Evolutionary conservation across 768 basidiomycete species (phyloP).

Genomic region (Boletus tomentosulus): DNA sequence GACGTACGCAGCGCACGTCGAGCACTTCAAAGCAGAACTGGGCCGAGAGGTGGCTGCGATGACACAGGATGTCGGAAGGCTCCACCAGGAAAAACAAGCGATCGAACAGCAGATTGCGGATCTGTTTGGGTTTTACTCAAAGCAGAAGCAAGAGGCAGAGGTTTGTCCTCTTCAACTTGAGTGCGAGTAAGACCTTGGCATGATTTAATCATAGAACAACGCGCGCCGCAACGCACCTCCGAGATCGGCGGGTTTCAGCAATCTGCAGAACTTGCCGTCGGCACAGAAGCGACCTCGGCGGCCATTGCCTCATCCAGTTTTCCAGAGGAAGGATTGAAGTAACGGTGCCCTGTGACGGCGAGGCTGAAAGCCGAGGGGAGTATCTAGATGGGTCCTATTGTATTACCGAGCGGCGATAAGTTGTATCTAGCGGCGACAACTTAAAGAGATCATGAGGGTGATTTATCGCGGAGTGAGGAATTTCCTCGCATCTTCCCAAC

Average conservation of each 20-base stretch:
- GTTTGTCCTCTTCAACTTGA: conserved; percentile 11
- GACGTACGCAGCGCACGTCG: conserved; percentile 62
- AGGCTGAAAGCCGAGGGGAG: background rate
- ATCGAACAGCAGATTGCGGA: conserved; percentile 72
- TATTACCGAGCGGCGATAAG: conserved; percentile 10
- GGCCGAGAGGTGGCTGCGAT: conserved; percentile 68
- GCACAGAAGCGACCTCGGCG: conserved; percentile 21
- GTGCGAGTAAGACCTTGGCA: background rate
- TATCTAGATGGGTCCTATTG: background rate
- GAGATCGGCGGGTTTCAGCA: conserved; percentile 19
- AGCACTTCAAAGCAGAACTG: conserved; percentile 82
- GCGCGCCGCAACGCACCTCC: conserved; percentile 22
- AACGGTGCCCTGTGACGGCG: background rate
- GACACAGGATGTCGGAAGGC: conserved; percentile 66
- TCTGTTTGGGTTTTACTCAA: conserved; percentile 67
- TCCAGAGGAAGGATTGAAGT: conserved; percentile 18
- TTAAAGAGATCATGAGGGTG: conserved; percentile 4
- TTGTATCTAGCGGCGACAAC: conserved; percentile 2
- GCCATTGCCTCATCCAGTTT: conserved; percentile 30
- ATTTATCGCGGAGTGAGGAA: conserved; percentile 22
- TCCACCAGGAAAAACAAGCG: conserved; percentile 60
- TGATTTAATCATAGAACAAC: conserved; percentile 16
- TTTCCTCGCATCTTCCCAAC: conserved; percentile 53
- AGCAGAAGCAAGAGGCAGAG: conserved; percentile 48
- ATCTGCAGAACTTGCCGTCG: conserved; percentile 26